Percentiles rank a stretch among this genome's conserved stretches.
Conservation (phyloP, 2,329 filamentous ascomycete genomes). For the Aspergillus pseudoviridinutans region DNA sequence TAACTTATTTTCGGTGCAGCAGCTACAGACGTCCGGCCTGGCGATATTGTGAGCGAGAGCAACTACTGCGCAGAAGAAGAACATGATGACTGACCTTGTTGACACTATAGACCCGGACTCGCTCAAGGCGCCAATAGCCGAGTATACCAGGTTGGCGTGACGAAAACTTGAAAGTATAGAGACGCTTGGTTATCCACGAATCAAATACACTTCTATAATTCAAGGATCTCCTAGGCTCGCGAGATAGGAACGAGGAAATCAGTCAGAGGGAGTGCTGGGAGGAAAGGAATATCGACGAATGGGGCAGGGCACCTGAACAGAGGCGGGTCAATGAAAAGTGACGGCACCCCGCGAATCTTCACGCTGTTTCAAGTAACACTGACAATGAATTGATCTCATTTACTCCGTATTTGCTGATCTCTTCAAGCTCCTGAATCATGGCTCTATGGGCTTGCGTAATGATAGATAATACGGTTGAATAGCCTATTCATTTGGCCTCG, state of each 20-base stretch:
- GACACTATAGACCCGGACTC: background rate
- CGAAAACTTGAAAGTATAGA: background rate
- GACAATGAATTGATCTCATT: background rate
- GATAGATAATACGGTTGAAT: background rate
- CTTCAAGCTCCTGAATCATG: background rate
- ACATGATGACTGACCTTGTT: background rate
- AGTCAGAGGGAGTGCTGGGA: background rate
- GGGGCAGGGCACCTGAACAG: background rate
- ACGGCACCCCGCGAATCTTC: background rate
- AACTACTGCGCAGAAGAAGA: background rate
- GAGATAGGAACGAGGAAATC: background rate
- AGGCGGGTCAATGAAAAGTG: background rate
- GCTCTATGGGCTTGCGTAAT: background rate
- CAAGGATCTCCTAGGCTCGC: background rate
- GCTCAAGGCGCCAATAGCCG: background rate
- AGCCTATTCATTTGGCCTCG: background rate
- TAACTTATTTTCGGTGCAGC: background rate
- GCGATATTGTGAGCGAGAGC: background rate
- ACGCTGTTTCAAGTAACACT: background rate
- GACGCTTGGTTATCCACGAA: background rate
- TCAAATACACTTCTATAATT: background rate
- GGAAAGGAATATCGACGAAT: background rate
- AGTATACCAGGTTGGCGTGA: background rate
- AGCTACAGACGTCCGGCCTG: background rate
- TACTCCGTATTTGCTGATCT: background rate